phyloP scores from a whole-genome alignment of 805 yeast species.

The Cyberlindnera maclurae region DNA sequence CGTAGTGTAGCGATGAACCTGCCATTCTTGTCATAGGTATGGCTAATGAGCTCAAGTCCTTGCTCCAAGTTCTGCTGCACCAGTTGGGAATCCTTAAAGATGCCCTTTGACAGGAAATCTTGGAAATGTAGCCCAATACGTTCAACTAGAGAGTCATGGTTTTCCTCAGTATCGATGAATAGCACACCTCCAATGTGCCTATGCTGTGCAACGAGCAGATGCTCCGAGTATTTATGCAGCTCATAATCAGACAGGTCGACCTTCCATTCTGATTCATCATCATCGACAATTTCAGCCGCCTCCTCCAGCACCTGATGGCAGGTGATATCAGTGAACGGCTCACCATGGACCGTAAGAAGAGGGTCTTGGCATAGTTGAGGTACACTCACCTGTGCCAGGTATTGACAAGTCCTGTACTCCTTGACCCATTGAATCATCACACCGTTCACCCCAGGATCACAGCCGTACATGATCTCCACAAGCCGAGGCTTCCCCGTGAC shows the following conservation, averaged over 20 bases:
- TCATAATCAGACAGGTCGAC: conserved; percentile 1
- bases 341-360: not conserved
- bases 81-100: not conserved
- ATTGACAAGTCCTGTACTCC: conserved; percentile 21
- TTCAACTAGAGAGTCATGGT: not conserved
- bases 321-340: conserved; percentile 4
- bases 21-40: not conserved
- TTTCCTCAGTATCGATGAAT: not conserved
- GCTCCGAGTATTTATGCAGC: not conserved
- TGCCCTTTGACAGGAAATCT: not conserved
- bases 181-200: not conserved
- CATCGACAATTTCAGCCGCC: not conserved
- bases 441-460: conserved; percentile 11
- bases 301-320: conserved; percentile 1
- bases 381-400: conserved; percentile 14
- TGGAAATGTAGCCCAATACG: not conserved
- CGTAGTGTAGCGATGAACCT: not conserved
- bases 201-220: not conserved
- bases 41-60: not conserved
- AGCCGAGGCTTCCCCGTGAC: conserved; percentile 18
- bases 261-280: not conserved
- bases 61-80: not conserved
- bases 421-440: conserved; percentile 7
- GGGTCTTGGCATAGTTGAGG: conserved; percentile 8
- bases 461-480: conserved; percentile 18